Evolutionary conservation across 2,329 filamentous ascomycete species (phyloP), one percentile per base, ranked within the genome.

Genomic region (Calycina herbarum): DNA sequence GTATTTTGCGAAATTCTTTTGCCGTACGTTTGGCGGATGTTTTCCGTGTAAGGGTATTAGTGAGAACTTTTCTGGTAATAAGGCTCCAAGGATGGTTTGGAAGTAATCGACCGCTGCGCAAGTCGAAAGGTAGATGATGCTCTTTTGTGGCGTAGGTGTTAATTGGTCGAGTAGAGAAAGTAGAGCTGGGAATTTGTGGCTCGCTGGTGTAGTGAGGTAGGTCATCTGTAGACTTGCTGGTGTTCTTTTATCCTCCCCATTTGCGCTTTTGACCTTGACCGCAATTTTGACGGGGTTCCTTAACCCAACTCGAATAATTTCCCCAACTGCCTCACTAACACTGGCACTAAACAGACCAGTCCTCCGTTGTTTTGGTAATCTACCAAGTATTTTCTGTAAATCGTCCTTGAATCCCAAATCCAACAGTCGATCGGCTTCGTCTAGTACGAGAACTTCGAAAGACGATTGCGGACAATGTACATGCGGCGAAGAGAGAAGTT

Each of bases 101-200:
- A 96, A 96, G 79, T 98, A 98, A 77, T 98, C 94, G 67, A 99
- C 95, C 0, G 92, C 91, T 38, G 93, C 94, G 76, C 95, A 97
- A 1, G 94, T 97, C 0, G 94, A 96, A 27, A 98, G 83, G 76
- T 97, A 99, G 62, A 97, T 83, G 63, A 99, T 97, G 38, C 88
- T 90, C 74, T 94, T 93, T 69, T 94, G 89, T 0, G 94, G 94
- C 4, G 82, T 84, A 0, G 91, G 86, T n/a, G 90, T 83, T 27
- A 96, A 78, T 15, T 85, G 83, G 24, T 86, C 81, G 2, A 98
- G 82, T 0, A 98, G 82, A 35, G 88, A 85, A 59, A 87, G 83
- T 1, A 97, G 79, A 0, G 89, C 86, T 0, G 92, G 90, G 42
- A 97, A 81, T 77, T 97, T 97, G 68, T 94, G 89, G 20, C 88